Conservation (phyloP, 2,329 filamentous ascomycete genomes). For the Setomelanomma holmii region DNA sequence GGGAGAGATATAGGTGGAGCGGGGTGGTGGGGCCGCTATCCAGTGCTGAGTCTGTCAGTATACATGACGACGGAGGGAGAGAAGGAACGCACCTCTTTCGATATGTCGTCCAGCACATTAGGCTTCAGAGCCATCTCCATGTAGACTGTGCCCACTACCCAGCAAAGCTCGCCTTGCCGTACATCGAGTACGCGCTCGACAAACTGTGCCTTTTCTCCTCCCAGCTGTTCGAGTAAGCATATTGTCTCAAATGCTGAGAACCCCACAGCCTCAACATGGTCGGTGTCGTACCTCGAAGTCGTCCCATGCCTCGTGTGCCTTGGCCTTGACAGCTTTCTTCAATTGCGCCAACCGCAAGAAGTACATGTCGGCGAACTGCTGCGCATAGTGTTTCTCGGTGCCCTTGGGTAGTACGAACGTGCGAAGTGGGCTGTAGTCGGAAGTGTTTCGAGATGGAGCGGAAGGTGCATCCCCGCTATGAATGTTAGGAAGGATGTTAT, state of each 20-base stretch:
- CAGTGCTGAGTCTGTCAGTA: constrained; percentile 68
- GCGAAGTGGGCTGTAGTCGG: constrained; percentile 75
- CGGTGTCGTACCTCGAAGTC: constrained; percentile 64
- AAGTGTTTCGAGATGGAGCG: constrained; percentile 46
- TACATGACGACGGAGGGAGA: neutral
- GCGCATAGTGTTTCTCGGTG: constrained; percentile 75
- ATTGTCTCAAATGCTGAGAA: neutral
- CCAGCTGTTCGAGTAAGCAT: constrained; percentile 58
- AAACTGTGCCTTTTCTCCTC: constrained; percentile 73
- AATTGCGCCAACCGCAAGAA: constrained; percentile 88
- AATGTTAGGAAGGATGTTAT: too few species aligned
- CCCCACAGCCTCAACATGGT: neutral
- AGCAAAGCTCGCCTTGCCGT: constrained; percentile 92
- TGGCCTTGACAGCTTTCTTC: constrained; percentile 79
- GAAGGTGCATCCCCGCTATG: constrained; percentile 34
- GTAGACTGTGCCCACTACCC: constrained; percentile 93
- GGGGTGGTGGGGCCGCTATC: constrained; percentile 80
- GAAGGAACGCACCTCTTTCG: constrained; percentile 69
- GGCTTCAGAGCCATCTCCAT: constrained; percentile 98
- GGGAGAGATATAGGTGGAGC: constrained; percentile 76
- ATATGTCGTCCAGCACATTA: constrained; percentile 92
- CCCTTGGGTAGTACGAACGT: constrained; percentile 76
- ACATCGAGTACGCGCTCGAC: constrained; percentile 94
- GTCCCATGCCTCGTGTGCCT: constrained; percentile 78
- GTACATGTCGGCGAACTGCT: constrained; percentile 98